Conservation (phyloP, 345 rosid genomes). For the Salix udensis region DNA sequence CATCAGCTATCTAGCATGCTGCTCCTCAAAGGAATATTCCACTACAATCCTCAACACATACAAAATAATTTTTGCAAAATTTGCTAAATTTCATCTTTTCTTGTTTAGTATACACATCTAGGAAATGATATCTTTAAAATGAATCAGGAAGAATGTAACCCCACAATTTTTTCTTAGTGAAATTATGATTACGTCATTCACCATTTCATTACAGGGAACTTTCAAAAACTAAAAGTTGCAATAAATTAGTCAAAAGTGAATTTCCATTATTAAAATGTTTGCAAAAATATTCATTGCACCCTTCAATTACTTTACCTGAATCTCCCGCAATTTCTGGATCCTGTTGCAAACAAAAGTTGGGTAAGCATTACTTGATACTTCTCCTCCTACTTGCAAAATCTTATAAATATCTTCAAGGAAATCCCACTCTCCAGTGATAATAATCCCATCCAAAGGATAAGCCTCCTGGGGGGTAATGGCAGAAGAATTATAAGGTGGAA, state of each 20-base stretch:
- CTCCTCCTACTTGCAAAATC: constrained; percentile 31
- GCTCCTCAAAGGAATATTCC: background rate
- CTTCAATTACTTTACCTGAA: constrained; percentile 40
- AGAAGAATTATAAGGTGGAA: constrained; percentile 59
- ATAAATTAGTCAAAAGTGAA: background rate
- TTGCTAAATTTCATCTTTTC: background rate
- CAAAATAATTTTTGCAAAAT: background rate
- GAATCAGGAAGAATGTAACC: background rate
- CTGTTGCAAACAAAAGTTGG: constrained; percentile 74
- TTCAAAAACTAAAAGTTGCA: background rate
- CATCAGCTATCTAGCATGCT: background rate
- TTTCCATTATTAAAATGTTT: background rate
- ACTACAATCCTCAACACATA: background rate
- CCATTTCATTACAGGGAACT: background rate
- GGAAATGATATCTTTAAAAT: too few species aligned
- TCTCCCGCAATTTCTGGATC: constrained; percentile 44
- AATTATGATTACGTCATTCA: background rate
- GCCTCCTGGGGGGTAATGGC: constrained; percentile 58
- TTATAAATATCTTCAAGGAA: constrained; percentile 53
- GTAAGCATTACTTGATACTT: constrained; percentile 34
- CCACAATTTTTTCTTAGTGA: background rate
- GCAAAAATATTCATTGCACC: background rate
- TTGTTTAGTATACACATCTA: too few species aligned
- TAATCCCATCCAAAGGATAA: constrained; percentile 75
- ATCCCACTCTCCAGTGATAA: constrained; percentile 61